Evolutionary conservation across 2,329 filamentous ascomycete species (phyloP).

Genomic region (Coccinonectria pachysandricola): DNA sequence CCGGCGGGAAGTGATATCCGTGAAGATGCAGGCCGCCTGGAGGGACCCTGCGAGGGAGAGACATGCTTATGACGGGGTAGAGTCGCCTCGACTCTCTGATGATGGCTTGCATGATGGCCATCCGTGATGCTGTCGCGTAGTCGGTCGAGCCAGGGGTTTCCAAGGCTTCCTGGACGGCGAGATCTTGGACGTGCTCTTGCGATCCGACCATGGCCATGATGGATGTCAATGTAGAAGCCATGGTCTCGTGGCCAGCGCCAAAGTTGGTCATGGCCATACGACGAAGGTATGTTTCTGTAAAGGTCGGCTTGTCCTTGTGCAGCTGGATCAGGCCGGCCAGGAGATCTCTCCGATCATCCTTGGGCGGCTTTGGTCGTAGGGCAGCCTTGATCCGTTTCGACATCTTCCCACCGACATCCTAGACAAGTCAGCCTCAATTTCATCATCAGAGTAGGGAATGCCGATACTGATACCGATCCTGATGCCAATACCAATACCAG

Average conservation of each 20-base stretch:
- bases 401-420: slow-evolving; percentile 27
- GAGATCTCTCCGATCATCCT: slow-evolving; percentile 29
- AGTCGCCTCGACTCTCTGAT: slow-evolving; percentile 42
- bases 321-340: slow-evolving; percentile 36
- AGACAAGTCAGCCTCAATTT: not conserved
- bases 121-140: slow-evolving; percentile 13
- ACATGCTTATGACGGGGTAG: slow-evolving; percentile 41
- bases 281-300: slow-evolving; percentile 36
- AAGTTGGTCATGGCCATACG: slow-evolving; percentile 46
- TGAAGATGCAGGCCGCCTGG: slow-evolving; percentile 26
- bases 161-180: slow-evolving; percentile 25
- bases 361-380: slow-evolving; percentile 17
- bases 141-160: slow-evolving; percentile 2
- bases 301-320: slow-evolving; percentile 33
- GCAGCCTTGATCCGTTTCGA: slow-evolving; percentile 24
- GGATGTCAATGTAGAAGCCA: slow-evolving; percentile 42
- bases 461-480: no score
- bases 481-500: no score
- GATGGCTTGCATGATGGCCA: slow-evolving; percentile 32
- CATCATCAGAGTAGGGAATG: no score
- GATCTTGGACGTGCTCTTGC: slow-evolving; percentile 22
- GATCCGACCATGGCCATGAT: slow-evolving; percentile 36
- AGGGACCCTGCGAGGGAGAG: slow-evolving; percentile 37
- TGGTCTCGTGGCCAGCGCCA: slow-evolving; percentile 44
- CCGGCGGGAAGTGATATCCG: slow-evolving; percentile 29